Percentiles rank a stretch among this genome's conserved stretches.
phyloP scores from a whole-genome alignment of 1,284 basidiomycete species.

The Fomes fomentarius region DNA sequence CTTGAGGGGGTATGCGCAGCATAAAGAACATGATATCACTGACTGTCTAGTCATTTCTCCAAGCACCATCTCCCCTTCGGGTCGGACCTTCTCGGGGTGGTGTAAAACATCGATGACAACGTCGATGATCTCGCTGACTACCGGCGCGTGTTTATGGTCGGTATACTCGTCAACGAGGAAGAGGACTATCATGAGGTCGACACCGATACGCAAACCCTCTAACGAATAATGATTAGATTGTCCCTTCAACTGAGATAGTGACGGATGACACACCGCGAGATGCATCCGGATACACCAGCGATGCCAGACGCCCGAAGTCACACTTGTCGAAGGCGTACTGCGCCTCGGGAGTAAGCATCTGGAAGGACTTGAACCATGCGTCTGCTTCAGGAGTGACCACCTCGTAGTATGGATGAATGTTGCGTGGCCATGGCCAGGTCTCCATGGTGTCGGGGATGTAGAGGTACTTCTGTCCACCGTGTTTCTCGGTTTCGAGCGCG shows the following conservation, averaged over 20 bases:
- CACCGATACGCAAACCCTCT: conserved; percentile 28
- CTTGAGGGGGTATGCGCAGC: neutral
- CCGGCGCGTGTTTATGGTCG: conserved; percentile 34
- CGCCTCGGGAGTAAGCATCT: conserved; percentile 30
- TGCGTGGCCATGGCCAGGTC: conserved; percentile 22
- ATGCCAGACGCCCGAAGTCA: conserved; percentile 34
- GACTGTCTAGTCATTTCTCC: neutral
- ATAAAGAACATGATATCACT: neutral
- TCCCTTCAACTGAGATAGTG: neutral
- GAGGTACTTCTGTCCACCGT: no score
- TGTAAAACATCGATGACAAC: neutral
- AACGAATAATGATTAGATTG: neutral
- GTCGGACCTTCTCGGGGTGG: neutral
- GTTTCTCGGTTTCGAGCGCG: no score
- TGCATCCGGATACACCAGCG: conserved; percentile 27
- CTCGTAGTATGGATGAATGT: conserved; percentile 25
- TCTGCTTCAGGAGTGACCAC: conserved; percentile 32
- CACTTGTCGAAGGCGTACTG: conserved; percentile 38
- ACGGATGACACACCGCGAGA: conserved; percentile 21
- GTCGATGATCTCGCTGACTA: conserved; percentile 22
- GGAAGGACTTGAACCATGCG: conserved; percentile 37
- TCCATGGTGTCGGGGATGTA: conserved; percentile 20
- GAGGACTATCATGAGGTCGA: conserved; percentile 46
- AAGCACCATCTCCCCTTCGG: neutral
- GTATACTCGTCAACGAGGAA: conserved; percentile 48